Evolutionary conservation across 768 basidiomycete species (phyloP).

Genomic region (Leccinum disarticulatum): DNA sequence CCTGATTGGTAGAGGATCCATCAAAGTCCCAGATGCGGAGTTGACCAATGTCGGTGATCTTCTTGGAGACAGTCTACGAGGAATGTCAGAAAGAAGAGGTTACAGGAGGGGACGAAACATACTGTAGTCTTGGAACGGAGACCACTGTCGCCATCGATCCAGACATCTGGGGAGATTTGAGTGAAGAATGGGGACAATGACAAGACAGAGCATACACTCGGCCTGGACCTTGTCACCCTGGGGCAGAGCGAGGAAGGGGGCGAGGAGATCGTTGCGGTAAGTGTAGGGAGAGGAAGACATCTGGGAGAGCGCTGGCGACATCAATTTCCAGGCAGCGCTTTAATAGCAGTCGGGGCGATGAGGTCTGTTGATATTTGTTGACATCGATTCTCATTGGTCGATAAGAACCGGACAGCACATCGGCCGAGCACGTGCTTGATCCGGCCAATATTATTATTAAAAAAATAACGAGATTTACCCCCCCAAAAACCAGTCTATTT

Average conservation of each 20-base stretch:
- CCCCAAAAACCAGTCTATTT: conserved; percentile 12
- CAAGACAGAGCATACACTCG: conserved; percentile 61
- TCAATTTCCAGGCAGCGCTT: conserved; percentile 12
- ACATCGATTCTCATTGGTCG: conserved; percentile 28
- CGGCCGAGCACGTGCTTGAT: conserved; percentile 8
- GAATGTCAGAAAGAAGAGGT: conserved; percentile 1
- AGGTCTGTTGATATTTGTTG: conserved; percentile 30
- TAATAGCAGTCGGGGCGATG: conserved; percentile 20
- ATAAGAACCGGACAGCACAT: conserved; percentile 23
- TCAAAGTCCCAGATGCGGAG: conserved; percentile 99
- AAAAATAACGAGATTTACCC: neutral
- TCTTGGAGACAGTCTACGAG: conserved; percentile 78
- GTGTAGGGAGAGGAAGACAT: conserved; percentile 33
- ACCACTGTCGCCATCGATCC: conserved; percentile 95
- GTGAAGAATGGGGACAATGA: neutral
- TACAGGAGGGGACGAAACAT: conserved; percentile 26
- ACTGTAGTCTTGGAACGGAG: conserved; percentile 97
- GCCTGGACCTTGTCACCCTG: conserved; percentile 95
- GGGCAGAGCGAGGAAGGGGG: conserved; percentile 82
- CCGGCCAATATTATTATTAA: neutral
- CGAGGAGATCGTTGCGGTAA: conserved; percentile 83
- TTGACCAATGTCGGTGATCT: conserved; percentile 83
- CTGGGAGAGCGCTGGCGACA: neutral
- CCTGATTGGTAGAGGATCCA: conserved; percentile 96
- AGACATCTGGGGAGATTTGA: conserved; percentile 68